These are phyloP conservation scores for Paecilomyces formosus DNA, from an alignment of 2,329 filamentous ascomycete species.

Conservation along the genomic window DNA sequence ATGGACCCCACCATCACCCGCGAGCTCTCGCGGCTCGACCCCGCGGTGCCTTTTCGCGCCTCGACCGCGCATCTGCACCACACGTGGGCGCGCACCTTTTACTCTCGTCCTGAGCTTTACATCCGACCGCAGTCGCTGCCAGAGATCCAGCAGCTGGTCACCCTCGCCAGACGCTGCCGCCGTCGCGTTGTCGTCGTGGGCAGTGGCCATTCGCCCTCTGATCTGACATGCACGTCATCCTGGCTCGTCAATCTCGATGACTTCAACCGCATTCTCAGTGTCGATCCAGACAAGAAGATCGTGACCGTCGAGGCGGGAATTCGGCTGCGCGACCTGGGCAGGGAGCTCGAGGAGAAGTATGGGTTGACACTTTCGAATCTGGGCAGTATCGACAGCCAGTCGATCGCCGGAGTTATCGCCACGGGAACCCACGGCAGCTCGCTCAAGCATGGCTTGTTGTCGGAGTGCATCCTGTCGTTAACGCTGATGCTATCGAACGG, in stretches of 20 bases:
- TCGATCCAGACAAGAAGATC: constrained; percentile 58
- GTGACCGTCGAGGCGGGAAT: constrained; percentile 86
- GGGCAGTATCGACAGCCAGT: constrained; percentile 92
- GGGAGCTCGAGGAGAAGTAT: constrained; percentile 58
- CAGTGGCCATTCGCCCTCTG: constrained; percentile 84
- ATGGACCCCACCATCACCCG: constrained; percentile 42
- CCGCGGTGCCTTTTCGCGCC: constrained; percentile 68
- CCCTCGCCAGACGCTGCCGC: constrained; percentile 70
- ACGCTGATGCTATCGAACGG: constrained; percentile 79
- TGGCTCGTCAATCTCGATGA: constrained; percentile 94
- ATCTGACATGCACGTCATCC: constrained; percentile 83
- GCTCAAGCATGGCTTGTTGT: constrained; percentile 73
- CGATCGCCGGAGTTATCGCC: constrained; percentile 81
- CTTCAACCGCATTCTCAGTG: constrained; percentile 62
- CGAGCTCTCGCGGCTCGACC: constrained; percentile 53
- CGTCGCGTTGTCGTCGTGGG: constrained; percentile 80
- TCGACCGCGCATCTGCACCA: constrained; percentile 66
- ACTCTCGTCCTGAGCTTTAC: constrained; percentile 82
- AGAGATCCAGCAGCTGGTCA: constrained; percentile 78
- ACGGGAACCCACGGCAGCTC: constrained; percentile 93
- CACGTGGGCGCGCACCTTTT: constrained; percentile 93
- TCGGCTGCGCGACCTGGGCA: constrained; percentile 65
- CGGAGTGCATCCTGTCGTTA: constrained; percentile 66
- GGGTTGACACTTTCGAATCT: constrained; percentile 85
- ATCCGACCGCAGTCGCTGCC: constrained; percentile 70